These are phyloP conservation scores for Amaranthus tricolor DNA, from an alignment of 179 eudicot genomes.

Conservation along the genomic window DNA sequence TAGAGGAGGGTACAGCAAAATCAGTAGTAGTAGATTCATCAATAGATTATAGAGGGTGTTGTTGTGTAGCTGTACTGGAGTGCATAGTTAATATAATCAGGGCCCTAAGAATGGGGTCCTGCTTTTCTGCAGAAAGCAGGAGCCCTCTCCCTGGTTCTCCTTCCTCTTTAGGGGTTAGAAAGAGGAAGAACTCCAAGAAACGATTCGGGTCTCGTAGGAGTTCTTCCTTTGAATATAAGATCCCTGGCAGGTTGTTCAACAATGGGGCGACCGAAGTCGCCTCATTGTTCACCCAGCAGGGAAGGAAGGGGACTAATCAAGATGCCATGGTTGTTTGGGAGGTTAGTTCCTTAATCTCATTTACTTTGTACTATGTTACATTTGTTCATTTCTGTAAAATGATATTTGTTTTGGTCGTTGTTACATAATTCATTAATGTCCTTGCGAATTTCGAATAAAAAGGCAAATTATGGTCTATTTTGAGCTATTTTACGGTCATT, in stretches of 20 bases:
- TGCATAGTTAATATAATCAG: constrained; percentile 74
- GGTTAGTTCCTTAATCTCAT: constrained; percentile 36
- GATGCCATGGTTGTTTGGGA: constrained; percentile 99
- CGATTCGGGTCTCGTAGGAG: constrained; percentile 41
- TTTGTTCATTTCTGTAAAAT: neutral
- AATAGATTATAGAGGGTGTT: constrained; percentile 48
- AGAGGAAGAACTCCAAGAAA: constrained; percentile 52
- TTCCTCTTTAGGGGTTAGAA: constrained; percentile 37
- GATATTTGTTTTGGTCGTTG: too few species aligned
- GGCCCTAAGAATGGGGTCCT: constrained; percentile 99
- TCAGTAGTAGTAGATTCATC: constrained; percentile 56
- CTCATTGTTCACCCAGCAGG: constrained; percentile 78
- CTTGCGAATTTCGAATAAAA: too few species aligned
- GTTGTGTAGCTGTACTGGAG: constrained; percentile 78
- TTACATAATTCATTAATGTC: too few species aligned
- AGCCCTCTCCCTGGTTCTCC: constrained; percentile 70
- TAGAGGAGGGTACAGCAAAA: constrained; percentile 4
- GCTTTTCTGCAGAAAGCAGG: constrained; percentile 88
- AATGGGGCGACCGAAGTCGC: constrained; percentile 75
- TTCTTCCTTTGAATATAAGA: constrained; percentile 52
- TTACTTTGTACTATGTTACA: neutral
- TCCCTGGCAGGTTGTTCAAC: constrained; percentile 62
- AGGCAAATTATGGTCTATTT: too few species aligned
- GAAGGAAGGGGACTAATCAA: constrained; percentile 90
- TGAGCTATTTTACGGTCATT: too few species aligned